These are phyloP conservation scores for Lachnum nothofagi DNA, from an alignment of 2,329 filamentous ascomycete genomes.

Conservation along the genomic window DNA sequence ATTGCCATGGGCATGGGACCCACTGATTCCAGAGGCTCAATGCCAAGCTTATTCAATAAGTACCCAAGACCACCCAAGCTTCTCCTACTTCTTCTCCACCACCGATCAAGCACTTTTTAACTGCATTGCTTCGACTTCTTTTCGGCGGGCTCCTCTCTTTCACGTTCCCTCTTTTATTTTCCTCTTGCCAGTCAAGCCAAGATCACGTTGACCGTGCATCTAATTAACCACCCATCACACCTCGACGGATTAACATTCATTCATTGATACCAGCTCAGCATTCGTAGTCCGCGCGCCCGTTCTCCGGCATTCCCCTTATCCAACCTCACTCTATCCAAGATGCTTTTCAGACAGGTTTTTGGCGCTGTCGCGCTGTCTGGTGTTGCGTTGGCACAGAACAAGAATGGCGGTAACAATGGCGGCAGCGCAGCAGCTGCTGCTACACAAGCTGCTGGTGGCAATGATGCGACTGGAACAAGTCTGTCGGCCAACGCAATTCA, in stretches of 20 bases:
- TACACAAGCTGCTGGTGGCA: conserved; percentile 3
- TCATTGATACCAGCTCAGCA: conserved; percentile 18
- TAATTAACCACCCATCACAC: conserved; percentile 27
- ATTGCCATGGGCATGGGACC: conserved; percentile 13
- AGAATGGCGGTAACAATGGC: conserved; percentile 10
- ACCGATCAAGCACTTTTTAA: conserved; percentile 22
- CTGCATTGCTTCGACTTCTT: conserved; percentile 15
- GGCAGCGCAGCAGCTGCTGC: conserved; percentile 1
- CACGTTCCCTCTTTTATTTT: conserved; percentile 26
- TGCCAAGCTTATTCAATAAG: conserved; percentile 32
- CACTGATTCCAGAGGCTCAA: conserved; percentile 4
- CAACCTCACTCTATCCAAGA: conserved; percentile 16
- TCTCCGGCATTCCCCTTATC: not conserved
- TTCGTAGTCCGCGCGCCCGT: conserved; percentile 6
- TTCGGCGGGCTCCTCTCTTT: conserved; percentile 30
- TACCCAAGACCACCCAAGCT: conserved; percentile 22
- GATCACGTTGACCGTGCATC: conserved; percentile 36
- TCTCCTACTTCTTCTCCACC: conserved; percentile 18
- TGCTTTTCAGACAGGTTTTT: conserved; percentile 27
- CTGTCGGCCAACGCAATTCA: conserved; percentile 15
- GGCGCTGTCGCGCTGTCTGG: conserved; percentile 23
- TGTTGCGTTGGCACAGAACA: conserved; percentile 19
- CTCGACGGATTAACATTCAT: conserved; percentile 32
- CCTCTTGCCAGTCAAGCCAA: conserved; percentile 33
- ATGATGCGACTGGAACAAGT: conserved; percentile 2